Conservation (phyloP, 768 basidiomycete species). For the Collybiopsis luxurians region DNA sequence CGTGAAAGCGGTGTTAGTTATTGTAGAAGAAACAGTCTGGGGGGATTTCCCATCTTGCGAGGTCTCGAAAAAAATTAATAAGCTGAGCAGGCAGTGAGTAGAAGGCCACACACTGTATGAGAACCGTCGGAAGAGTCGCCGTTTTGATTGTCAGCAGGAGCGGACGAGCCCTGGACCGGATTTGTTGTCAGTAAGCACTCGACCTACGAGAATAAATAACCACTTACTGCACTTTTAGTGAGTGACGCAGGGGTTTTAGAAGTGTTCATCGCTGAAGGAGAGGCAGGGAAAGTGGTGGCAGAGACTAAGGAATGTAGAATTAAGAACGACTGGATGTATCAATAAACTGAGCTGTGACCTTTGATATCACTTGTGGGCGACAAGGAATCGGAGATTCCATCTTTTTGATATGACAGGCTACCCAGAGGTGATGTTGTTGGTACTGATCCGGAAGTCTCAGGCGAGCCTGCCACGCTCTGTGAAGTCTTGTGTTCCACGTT, state of each 20-base stretch:
- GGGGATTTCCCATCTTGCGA: background rate
- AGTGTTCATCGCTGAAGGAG: background rate
- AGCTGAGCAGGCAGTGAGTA: background rate
- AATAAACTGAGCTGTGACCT: background rate
- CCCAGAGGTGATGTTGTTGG: background rate
- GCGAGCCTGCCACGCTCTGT: background rate
- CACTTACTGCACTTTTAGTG: background rate
- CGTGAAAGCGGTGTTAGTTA: background rate
- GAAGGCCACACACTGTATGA: background rate
- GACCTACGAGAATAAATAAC: background rate
- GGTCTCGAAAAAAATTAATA: background rate
- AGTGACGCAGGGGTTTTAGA: background rate
- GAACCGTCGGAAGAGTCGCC: background rate
- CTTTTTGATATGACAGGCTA: conserved; percentile 1
- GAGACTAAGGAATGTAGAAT: background rate
- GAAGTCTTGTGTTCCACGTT: background rate
- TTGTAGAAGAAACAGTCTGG: background rate
- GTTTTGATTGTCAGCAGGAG: conserved; percentile 1
- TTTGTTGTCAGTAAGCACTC: background rate
- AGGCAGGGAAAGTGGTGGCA: background rate
- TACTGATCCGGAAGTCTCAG: background rate
- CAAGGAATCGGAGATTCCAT: background rate
- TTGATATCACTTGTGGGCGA: background rate
- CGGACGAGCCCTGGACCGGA: background rate
- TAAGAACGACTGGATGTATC: background rate